phyloP scores from a whole-genome alignment of 2,329 filamentous ascomycete species.

The Aureobasidium sp. region DNA sequence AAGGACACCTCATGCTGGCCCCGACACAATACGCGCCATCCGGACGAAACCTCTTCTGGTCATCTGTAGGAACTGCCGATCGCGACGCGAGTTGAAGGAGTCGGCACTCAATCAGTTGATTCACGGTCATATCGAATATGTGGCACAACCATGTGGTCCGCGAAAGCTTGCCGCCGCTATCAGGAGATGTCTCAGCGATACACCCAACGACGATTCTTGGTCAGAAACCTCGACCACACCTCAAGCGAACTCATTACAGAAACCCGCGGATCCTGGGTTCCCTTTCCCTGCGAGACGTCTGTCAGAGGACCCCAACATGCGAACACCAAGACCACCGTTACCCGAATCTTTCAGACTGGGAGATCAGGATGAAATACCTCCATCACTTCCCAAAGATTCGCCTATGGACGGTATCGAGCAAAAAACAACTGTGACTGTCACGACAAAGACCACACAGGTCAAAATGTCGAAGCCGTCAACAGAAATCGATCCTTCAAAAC shows the following conservation, averaged over 20 bases:
- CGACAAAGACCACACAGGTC: neutral
- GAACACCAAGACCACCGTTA: neutral
- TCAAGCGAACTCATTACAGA: neutral
- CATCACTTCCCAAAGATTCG: neutral
- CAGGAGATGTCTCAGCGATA: slow-evolving; percentile 2
- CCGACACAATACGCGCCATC: neutral
- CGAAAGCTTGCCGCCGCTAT: slow-evolving; percentile 4
- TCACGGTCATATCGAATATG: slow-evolving; percentile 5
- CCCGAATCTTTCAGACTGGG: neutral
- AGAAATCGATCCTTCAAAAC: slow-evolving; percentile 12
- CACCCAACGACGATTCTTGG: neutral
- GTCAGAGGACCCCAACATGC: neutral
- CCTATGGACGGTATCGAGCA: neutral
- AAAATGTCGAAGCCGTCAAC: neutral
- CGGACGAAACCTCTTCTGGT: slow-evolving; percentile 9
- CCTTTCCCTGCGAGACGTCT: neutral
- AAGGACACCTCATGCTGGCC: neutral
- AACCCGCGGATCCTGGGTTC: neutral
- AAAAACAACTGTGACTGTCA: neutral
- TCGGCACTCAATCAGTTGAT: slow-evolving; percentile 5
- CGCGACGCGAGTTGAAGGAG: neutral
- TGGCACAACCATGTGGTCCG: slow-evolving; percentile 12
- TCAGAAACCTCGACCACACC: neutral
- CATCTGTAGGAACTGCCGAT: slow-evolving; percentile 8
- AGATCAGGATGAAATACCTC: neutral